A percentile compares a stretch with the other conserved stretches of the same genome.
phyloP scores from a whole-genome alignment of 768 basidiomycete genomes.

The Omphalotus guepiniiformis region DNA sequence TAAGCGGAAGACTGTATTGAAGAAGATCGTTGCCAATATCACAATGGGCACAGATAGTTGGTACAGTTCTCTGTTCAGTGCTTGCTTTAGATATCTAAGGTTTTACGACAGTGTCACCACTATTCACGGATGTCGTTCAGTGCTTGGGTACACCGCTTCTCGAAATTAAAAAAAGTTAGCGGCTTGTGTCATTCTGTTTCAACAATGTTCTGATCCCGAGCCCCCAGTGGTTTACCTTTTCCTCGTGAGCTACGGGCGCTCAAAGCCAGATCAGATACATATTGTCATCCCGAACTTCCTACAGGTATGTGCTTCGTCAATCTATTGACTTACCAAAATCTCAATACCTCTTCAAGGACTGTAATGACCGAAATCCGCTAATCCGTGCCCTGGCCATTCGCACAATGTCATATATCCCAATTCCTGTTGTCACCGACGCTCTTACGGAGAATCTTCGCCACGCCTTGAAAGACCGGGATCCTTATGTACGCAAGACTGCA shows the following conservation, averaged over 20 bases:
- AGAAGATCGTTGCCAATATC: conserved; percentile 98
- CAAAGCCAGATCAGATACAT: conserved; percentile 91
- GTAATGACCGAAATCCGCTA: conserved; percentile 92
- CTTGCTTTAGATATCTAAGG: conserved; percentile 17
- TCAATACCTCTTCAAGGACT: conserved; percentile 59
- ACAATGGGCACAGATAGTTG: conserved; percentile 99
- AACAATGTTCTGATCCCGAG: conserved; percentile 1
- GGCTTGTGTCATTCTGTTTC: background rate
- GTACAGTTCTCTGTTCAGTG: conserved; percentile 34
- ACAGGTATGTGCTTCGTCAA: conserved; percentile 48
- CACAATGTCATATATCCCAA: conserved; percentile 98
- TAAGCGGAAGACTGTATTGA: conserved; percentile 90
- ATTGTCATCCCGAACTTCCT: conserved; percentile 89
- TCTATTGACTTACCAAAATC: background rate
- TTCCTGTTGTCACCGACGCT: conserved; percentile 81
- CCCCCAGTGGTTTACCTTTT: conserved; percentile 92
- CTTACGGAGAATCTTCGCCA: conserved; percentile 89
- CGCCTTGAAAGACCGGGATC: conserved; percentile 89
- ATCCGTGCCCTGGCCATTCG: conserved; percentile 96
- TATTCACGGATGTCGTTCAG: conserved; percentile 94
- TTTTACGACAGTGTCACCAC: conserved; percentile 68
- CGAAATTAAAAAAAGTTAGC: conserved; percentile 98
- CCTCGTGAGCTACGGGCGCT: conserved; percentile 93
- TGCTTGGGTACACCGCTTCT: conserved; percentile 92
- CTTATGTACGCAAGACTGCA: conserved; percentile 98